These are phyloP conservation scores for Passalora sequoiae DNA, from an alignment of 2,329 filamentous ascomycete species.

Conservation along the genomic window DNA sequence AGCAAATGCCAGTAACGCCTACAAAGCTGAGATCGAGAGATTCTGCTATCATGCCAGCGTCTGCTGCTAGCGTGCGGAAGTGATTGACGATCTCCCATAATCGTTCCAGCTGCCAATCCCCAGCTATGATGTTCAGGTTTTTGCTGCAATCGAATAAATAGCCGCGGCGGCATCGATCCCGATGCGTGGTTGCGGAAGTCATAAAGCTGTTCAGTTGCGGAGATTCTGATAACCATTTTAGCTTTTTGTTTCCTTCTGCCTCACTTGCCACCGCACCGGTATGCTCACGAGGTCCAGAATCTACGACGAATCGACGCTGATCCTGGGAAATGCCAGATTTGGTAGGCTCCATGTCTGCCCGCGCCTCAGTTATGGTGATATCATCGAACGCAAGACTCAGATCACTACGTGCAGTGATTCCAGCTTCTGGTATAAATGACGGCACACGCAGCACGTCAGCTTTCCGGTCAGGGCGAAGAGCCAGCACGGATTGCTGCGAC, in stretches of 20 bases:
- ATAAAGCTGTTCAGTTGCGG: constrained; percentile 23
- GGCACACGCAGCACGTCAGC: constrained; percentile 47
- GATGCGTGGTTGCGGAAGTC: constrained; percentile 37
- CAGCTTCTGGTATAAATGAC: constrained; percentile 38
- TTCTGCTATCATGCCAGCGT: constrained; percentile 65
- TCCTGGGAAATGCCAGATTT: constrained; percentile 16
- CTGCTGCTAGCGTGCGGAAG: constrained; percentile 57
- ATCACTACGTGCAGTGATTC: constrained; percentile 42
- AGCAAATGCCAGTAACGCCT: constrained; percentile 69
- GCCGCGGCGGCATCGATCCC: constrained; percentile 53
- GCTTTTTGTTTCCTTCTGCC: constrained; percentile 8
- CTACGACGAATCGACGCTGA: constrained; percentile 21
- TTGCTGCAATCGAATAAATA: constrained; percentile 55
- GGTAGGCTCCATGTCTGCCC: constrained; percentile 4
- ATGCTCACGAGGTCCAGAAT: constrained; percentile 26
- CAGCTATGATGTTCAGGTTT: constrained; percentile 63
- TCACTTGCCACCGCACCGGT: constrained; percentile 9
- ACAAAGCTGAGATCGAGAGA: constrained; percentile 70
- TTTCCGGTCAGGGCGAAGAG: constrained; percentile 48
- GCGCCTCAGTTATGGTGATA: constrained; percentile 23
- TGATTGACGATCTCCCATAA: constrained; percentile 73
- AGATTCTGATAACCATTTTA: constrained; percentile 13
- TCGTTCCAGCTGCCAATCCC: constrained; percentile 70
- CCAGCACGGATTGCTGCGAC: constrained; percentile 49
- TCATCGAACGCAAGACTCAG: constrained; percentile 29